Evolutionary conservation across 2,329 filamentous ascomycete species (phyloP).

Genomic region (Epichloe elymi): DNA sequence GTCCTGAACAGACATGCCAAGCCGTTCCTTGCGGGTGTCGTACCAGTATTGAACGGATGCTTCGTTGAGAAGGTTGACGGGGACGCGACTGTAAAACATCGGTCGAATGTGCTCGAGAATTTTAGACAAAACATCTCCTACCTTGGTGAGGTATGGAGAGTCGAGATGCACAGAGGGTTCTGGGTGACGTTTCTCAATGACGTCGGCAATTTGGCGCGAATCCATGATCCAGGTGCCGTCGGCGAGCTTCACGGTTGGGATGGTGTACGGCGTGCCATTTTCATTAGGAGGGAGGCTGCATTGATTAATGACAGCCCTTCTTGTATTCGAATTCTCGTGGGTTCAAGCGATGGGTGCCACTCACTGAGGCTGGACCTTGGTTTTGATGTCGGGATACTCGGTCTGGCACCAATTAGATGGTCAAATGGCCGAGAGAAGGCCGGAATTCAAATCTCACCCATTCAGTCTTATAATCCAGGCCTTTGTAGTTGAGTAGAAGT

Average conservation of each 20-base stretch:
- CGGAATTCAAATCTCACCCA: constrained; percentile 29
- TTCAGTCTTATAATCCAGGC: constrained; percentile 48
- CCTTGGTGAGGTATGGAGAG: constrained; percentile 31
- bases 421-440: constrained; percentile 23
- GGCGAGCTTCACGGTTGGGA: constrained; percentile 41
- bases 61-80: constrained; percentile 35
- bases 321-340: not conserved
- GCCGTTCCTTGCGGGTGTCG: constrained; percentile 30
- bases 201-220: constrained; percentile 43
- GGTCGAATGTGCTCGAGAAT: constrained; percentile 22
- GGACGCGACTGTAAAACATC: constrained; percentile 35
- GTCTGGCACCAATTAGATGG: constrained; percentile 34
- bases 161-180: constrained; percentile 44
- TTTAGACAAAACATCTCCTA: constrained; percentile 26
- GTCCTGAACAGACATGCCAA: constrained; percentile 41
- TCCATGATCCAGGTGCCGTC: constrained; percentile 52
- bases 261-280: constrained; percentile 1
- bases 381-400: constrained; percentile 26
- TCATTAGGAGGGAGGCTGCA: constrained; percentile 6
- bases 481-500: constrained; percentile 54
- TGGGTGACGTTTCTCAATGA: constrained; percentile 46
- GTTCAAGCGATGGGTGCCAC: constrained; percentile 8
- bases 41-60: constrained; percentile 42
- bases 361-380: constrained; percentile 41
- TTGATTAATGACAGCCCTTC: not conserved